Conservation (phyloP, 2,329 filamentous ascomycete species). For the Rhynchosporium graminicola region DNA sequence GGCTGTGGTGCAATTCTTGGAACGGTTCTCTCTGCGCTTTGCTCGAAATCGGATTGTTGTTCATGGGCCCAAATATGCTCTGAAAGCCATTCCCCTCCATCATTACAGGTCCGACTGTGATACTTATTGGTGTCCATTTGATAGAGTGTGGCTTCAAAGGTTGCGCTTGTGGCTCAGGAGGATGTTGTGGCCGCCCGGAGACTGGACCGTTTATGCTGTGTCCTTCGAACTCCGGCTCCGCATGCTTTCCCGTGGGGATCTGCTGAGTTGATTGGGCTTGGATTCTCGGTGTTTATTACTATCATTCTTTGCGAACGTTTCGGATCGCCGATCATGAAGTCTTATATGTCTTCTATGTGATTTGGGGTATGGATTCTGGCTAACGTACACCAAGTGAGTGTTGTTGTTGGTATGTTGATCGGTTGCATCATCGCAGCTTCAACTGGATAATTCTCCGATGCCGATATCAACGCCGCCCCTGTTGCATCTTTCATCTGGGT, state of each 20-base stretch:
- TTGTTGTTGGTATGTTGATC: slow-evolving; percentile 71
- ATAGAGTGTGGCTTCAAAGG: slow-evolving; percentile 71
- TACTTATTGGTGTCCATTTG: slow-evolving; percentile 72
- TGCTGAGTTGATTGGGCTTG: slow-evolving; percentile 75
- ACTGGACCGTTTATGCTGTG: slow-evolving; percentile 62
- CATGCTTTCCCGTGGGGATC: slow-evolving; percentile 76
- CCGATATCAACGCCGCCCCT: slow-evolving; percentile 70
- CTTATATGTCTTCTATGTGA: not conserved
- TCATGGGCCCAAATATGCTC: slow-evolving; percentile 68
- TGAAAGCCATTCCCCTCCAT: slow-evolving; percentile 78
- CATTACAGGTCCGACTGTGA: slow-evolving; percentile 72
- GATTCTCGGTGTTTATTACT: slow-evolving; percentile 76
- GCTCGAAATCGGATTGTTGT: slow-evolving; percentile 73
- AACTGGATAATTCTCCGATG: slow-evolving; percentile 74
- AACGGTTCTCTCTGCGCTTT: slow-evolving; percentile 66
- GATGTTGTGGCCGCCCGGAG: slow-evolving; percentile 51
- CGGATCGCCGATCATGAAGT: slow-evolving; percentile 80
- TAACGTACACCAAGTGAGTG: slow-evolving; percentile 40
- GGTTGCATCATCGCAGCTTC: slow-evolving; percentile 80
- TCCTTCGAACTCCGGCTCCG: slow-evolving; percentile 64
- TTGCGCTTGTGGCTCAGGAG: slow-evolving; percentile 75
- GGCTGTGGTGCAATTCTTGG: slow-evolving; percentile 77
- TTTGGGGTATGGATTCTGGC: not conserved
- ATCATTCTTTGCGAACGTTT: slow-evolving; percentile 82
- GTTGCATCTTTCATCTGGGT: slow-evolving; percentile 78